These are phyloP conservation scores for Moelleriella libera DNA, from an alignment of 2,329 filamentous ascomycete genomes.

Conservation along the genomic window DNA sequence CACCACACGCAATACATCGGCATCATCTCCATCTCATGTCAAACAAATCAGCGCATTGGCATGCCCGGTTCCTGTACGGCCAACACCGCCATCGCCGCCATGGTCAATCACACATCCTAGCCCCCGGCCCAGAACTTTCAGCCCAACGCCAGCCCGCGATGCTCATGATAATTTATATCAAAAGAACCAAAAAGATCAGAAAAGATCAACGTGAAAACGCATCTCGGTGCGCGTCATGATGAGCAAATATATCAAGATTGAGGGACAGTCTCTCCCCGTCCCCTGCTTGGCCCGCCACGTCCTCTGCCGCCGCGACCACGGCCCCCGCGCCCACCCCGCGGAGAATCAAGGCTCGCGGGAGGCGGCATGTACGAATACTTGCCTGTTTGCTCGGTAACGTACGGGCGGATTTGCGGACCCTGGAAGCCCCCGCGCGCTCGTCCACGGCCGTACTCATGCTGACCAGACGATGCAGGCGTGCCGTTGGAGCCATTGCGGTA, in stretches of 20 bases:
- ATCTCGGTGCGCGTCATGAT: background rate
- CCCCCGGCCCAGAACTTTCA: too few relatives aligned
- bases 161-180: too few relatives aligned
- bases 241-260: background rate
- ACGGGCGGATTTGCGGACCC: conserved; percentile 8
- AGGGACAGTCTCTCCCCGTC: conserved; percentile 16
- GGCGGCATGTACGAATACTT: conserved; percentile 46
- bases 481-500: conserved; percentile 28
- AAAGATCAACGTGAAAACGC: too few relatives aligned
- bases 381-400: conserved; percentile 8
- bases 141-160: too few relatives aligned
- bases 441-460: conserved; percentile 15
- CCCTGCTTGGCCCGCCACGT: conserved; percentile 18
- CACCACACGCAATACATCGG: too few relatives aligned
- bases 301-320: conserved; percentile 25
- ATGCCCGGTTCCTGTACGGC: too few relatives aligned
- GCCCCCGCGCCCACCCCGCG: conserved; percentile 24
- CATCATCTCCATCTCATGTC: too few relatives aligned
- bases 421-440: conserved; percentile 15
- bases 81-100: too few relatives aligned
- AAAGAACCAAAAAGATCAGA: too few relatives aligned
- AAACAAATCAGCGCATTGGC: too few relatives aligned
- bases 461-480: conserved; percentile 9
- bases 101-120: too few relatives aligned
- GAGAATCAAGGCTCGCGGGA: conserved; percentile 38